Base-by-base conservation (phyloP, 192 early-diverging fungal genomes). In the Backusella tuberculispora region DNA sequence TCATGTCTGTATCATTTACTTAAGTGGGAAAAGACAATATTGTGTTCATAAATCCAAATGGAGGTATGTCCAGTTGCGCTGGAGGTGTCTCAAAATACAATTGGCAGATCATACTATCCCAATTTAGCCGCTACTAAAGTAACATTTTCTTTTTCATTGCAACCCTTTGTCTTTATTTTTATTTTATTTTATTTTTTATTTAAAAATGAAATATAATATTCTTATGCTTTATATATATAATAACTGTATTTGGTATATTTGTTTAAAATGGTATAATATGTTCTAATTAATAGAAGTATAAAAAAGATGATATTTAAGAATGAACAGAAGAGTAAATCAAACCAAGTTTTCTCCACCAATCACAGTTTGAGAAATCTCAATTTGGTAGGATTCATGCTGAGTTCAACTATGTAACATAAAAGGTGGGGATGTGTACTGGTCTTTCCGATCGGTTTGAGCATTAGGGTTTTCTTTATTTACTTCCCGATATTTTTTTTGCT, bases 201-300 rank as follows among this genome's bases (percentile, higher is more conserved):
- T 34, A 34, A 34, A 34, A 34, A 34, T 34, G 2, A 34, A 34
- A 34, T 34, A 1, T 34, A 34, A 34, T 34, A 34, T 34, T 34
- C 29, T 34, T 34, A 34, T 34, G 29, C 29, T 1, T 34, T 34
- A 34, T 34, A 34, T 34, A 34, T 34, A 34, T 12, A 10, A 24
- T n/a, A 2, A 3, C 21, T 24, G 21, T 21, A 56, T 56, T 56
- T 56, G 50, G 50, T 10, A 26, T 56, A 56, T 56, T 56, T 56
- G 21, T 56, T 56, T 56, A 56, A 56, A 56, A 56, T 56, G 21
- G 21, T 56, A 56, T 24, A 56, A 56, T 56, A 56, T 24, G 9
- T 4, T 56, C 50, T 4, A 26, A 12, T 24, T 56, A 24, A 56
- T 10, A 24, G 24, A 4, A 43, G 29, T 2, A 34, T 34, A 43